Evolutionary conservation across 1,284 basidiomycete species (phyloP).

Genomic region (Ganoderma resinaceum): DNA sequence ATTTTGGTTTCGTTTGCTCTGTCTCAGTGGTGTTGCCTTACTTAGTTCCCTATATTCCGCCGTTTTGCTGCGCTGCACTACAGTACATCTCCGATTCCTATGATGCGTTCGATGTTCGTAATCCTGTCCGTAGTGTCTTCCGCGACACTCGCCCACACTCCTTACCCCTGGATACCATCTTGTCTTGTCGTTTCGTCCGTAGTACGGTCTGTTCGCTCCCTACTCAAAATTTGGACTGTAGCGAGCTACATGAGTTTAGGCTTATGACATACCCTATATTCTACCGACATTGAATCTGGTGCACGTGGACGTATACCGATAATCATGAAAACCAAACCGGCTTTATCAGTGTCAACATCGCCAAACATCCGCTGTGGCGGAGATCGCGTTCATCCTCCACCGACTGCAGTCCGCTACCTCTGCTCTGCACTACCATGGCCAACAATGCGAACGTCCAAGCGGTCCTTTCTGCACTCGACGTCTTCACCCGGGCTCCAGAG

Average conservation of each 20-base stretch:
- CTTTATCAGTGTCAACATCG: conserved; percentile 31
- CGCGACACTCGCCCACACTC: conserved; percentile 57
- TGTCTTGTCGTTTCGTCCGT: conserved; percentile 56
- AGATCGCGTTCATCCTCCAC: conserved; percentile 2
- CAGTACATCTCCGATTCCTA: conserved; percentile 52
- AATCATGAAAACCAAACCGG: conserved; percentile 6
- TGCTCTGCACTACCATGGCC: conserved; percentile 52
- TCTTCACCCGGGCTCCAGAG: conserved; percentile 83
- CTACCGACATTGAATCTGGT: conserved; percentile 18
- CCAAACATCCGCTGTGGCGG: conserved; percentile 30
- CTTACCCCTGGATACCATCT: conserved; percentile 66
- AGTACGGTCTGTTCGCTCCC: conserved; percentile 39
- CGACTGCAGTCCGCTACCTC: conserved; percentile 10
- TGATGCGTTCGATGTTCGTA: conserved; percentile 45
- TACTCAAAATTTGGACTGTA: conserved; percentile 45
- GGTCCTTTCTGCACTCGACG: conserved; percentile 75
- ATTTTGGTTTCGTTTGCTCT: conserved; percentile 36
- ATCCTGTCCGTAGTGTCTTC: conserved; percentile 36
- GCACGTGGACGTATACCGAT: not conserved
- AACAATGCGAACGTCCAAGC: conserved; percentile 77
- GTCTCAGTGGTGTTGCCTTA: conserved; percentile 43
- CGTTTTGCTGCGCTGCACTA: conserved; percentile 40
- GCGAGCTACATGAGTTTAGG: conserved; percentile 36
- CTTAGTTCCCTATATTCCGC: conserved; percentile 40
- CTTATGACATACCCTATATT: conserved; percentile 48